A percentile compares a stretch with the other conserved stretches of the same genome.
These are phyloP conservation scores for Cladobotryum protrusum DNA, from an alignment of 2,329 filamentous ascomycete genomes.

Conservation along the genomic window DNA sequence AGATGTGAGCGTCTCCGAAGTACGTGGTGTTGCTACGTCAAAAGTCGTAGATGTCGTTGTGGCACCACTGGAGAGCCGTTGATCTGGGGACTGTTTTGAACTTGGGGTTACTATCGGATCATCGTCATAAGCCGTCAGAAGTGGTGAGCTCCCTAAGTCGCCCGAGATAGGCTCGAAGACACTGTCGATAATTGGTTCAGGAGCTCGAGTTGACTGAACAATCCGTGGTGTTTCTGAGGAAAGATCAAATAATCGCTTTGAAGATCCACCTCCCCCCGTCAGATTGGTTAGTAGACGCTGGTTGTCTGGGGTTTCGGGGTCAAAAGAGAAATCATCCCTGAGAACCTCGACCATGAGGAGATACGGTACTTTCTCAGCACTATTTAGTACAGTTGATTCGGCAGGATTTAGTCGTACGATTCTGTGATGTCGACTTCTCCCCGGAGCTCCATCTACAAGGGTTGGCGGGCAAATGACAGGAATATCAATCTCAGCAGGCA, in stretches of 20 bases:
- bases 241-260: conserved; percentile 60
- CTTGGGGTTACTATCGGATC: conserved; percentile 29
- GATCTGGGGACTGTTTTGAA: conserved; percentile 27
- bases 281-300: conserved; percentile 55
- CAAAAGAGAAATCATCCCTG: conserved; percentile 75
- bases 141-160: conserved; percentile 67
- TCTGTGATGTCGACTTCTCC: conserved; percentile 71
- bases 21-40: conserved; percentile 59
- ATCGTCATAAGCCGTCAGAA: conserved; percentile 55
- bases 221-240: conserved; percentile 57
- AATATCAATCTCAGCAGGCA: conserved; percentile 79
- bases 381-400: conserved; percentile 79
- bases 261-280: conserved; percentile 49
- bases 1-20: conserved; percentile 61
- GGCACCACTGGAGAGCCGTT: conserved; percentile 55
- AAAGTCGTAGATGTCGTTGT: conserved; percentile 55
- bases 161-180: conserved; percentile 79
- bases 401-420: conserved; percentile 79
- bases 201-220: conserved; percentile 33
- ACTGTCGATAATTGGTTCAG: conserved; percentile 55
- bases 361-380: conserved; percentile 80
- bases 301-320: conserved; percentile 68
- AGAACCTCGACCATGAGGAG: conserved; percentile 79
- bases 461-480: conserved; percentile 74
- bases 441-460: conserved; percentile 64